A percentile compares a stretch with the other conserved stretches of the same genome.
These are phyloP conservation scores for Jackrogersella multiformis DNA, from an alignment of 495 filamentous ascomycete species.

Conservation along the genomic window DNA sequence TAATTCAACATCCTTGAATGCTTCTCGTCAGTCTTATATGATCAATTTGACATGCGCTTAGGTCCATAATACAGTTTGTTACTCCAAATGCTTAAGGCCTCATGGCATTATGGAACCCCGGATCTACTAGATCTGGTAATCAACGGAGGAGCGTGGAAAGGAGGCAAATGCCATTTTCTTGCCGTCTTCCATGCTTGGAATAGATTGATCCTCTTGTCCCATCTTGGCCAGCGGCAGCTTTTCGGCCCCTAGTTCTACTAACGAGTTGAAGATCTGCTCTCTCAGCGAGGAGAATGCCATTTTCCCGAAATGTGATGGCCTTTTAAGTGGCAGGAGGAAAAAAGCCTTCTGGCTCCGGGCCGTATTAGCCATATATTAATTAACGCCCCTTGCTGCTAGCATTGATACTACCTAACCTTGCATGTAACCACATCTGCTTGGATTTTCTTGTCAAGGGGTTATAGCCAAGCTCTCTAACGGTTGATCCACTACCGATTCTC, in stretches of 20 bases:
- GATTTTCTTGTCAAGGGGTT: slow-evolving; percentile 2
- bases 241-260: slow-evolving; percentile 69
- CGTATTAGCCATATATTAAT: slow-evolving; percentile 45
- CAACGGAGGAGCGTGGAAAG: slow-evolving; percentile 37
- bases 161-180: slow-evolving; percentile 19
- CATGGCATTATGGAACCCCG: slow-evolving; percentile 14
- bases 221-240: slow-evolving; percentile 78
- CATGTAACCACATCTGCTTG: slow-evolving; percentile 8
- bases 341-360: slow-evolving; percentile 34
- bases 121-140: slow-evolving; percentile 41
- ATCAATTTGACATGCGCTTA: slow-evolving; percentile 1
- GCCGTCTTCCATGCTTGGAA: slow-evolving; percentile 29
- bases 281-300: slow-evolving; percentile 15
- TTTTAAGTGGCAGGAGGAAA: slow-evolving; percentile 13
- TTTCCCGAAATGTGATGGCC: slow-evolving; percentile 16
- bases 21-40: slow-evolving; percentile 24
- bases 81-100: not conserved
- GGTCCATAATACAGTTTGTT: slow-evolving; percentile 5
- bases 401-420: slow-evolving; percentile 12
- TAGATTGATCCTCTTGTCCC: slow-evolving; percentile 39
- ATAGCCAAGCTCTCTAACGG: slow-evolving; percentile 12
- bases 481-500: slow-evolving; percentile 1
- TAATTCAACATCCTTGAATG: not conserved
- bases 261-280: slow-evolving; percentile 61
- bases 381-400: slow-evolving; percentile 15